phyloP scores from a whole-genome alignment of 2,329 filamentous ascomycete genomes.

The Pseudogymnoascus sp. region DNA sequence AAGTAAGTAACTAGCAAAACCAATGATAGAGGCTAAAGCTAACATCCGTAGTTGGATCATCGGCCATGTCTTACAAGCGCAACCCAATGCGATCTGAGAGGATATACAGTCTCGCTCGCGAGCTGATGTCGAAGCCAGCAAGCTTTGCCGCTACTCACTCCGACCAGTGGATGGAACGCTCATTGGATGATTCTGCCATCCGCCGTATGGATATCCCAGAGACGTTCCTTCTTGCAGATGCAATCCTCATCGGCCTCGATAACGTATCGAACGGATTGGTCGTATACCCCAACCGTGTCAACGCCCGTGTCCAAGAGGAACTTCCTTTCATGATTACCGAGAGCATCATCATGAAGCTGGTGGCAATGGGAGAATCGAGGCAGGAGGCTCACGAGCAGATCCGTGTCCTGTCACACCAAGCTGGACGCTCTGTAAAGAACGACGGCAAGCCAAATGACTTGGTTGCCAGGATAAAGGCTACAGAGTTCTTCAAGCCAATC shows the following conservation, averaged over 20 bases:
- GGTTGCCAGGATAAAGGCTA: conserved; percentile 66
- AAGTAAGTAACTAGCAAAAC: conserved; percentile 29
- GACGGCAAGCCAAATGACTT: conserved; percentile 74
- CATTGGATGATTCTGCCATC: conserved; percentile 41
- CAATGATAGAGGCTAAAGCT: background rate
- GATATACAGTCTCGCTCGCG: conserved; percentile 40
- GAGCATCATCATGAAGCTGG: conserved; percentile 71
- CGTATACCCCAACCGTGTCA: conserved; percentile 72
- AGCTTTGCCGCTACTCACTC: conserved; percentile 53
- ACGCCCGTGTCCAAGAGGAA: conserved; percentile 61
- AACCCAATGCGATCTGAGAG: conserved; percentile 45
- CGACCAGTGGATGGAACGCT: conserved; percentile 65
- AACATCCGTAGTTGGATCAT: conserved; percentile 44
- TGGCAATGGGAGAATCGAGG: conserved; percentile 60
- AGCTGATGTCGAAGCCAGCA: conserved; percentile 32
- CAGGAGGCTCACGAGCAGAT: conserved; percentile 87
- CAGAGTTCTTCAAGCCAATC: conserved; percentile 68
- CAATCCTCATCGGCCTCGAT: conserved; percentile 58
- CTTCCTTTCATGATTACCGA: conserved; percentile 80
- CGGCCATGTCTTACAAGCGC: conserved; percentile 48
- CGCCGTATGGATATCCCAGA: conserved; percentile 57
- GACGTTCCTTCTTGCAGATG: conserved; percentile 60
- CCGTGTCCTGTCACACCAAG: conserved; percentile 72
- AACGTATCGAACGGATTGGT: conserved; percentile 63
- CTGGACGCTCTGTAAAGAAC: conserved; percentile 63